These are phyloP conservation scores for Penicillium decumbens DNA, from an alignment of 2,329 filamentous ascomycete genomes.

Conservation along the genomic window DNA sequence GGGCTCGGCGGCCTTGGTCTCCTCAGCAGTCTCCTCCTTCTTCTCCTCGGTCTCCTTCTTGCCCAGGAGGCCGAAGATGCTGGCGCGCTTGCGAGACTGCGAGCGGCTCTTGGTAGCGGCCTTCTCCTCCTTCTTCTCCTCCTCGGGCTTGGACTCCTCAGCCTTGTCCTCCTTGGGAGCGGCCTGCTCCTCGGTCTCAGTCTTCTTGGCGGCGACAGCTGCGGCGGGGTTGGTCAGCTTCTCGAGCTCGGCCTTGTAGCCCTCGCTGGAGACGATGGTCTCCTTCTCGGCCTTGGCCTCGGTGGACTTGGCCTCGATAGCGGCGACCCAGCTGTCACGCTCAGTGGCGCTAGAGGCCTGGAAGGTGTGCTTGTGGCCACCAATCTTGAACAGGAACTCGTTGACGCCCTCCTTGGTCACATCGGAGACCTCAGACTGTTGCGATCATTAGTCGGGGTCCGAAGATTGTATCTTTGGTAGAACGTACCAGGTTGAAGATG, in stretches of 20 bases:
- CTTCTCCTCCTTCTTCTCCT: conserved; percentile 44
- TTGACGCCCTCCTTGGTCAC: conserved; percentile 68
- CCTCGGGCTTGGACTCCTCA: conserved; percentile 26
- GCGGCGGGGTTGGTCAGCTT: conserved; percentile 53
- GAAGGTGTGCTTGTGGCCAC: conserved; percentile 89
- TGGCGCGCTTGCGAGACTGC: conserved; percentile 56
- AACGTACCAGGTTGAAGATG: conserved; percentile 76
- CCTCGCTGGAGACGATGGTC: conserved; percentile 69
- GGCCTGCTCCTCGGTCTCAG: conserved; percentile 25
- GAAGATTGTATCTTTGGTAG: not conserved
- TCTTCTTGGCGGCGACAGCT: conserved; percentile 29
- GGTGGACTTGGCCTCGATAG: conserved; percentile 76
- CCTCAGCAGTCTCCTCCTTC: conserved; percentile 41
- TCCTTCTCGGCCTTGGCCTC: conserved; percentile 59
- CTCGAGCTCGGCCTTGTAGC: conserved; percentile 82
- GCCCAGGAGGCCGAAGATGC: conserved; percentile 56
- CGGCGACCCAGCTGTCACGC: conserved; percentile 87
- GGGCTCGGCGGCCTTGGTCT: conserved; percentile 37
- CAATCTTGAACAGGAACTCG: conserved; percentile 81
- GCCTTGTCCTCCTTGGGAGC: conserved; percentile 32
- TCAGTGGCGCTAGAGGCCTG: conserved; percentile 71
- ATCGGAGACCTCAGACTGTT: conserved; percentile 62
- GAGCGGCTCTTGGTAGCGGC: conserved; percentile 57
- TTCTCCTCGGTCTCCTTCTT: conserved; percentile 55
- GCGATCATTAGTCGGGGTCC: not conserved